phyloP scores from a whole-genome alignment of 139 green algal species.

The Picochlorum sp. region DNA sequence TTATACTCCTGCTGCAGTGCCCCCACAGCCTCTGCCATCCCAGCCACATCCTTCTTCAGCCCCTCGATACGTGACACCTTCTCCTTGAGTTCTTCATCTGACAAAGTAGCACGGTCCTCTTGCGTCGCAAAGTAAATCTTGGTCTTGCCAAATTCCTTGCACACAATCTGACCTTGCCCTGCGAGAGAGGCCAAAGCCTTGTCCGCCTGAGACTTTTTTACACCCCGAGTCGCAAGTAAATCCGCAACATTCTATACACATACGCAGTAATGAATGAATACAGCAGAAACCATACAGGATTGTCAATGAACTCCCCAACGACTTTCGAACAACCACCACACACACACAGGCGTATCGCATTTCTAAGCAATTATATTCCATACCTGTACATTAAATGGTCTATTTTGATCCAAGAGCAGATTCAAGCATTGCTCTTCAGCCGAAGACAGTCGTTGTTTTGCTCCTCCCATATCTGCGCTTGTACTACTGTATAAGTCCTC shows the following conservation, averaged over 20 bases:
- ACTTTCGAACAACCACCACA: neutral
- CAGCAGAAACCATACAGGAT: slow-evolving; percentile 3
- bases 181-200: slow-evolving; percentile 48
- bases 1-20: too few species aligned
- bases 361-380: neutral
- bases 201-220: slow-evolving; percentile 63
- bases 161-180: slow-evolving; percentile 38
- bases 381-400: slow-evolving; percentile 48
- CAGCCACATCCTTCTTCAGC: neutral
- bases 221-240: slow-evolving; percentile 48
- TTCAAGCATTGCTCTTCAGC: slow-evolving; percentile 40
- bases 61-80: neutral
- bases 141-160: slow-evolving; percentile 46
- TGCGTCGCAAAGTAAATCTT: slow-evolving; percentile 72
- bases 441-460: neutral
- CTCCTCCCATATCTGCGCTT: too few species aligned
- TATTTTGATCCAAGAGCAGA: slow-evolving; percentile 46
- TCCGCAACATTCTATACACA: slow-evolving; percentile 45
- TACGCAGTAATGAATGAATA: neutral
- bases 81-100: neutral
- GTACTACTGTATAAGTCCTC: neutral
- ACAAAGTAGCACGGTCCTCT: slow-evolving; percentile 1
- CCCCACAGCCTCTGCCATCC: too few species aligned
- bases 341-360: neutral
- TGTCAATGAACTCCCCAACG: neutral